phyloP scores from a whole-genome alignment of 2,329 filamentous ascomycete genomes.

The Sporothrix protearum region DNA sequence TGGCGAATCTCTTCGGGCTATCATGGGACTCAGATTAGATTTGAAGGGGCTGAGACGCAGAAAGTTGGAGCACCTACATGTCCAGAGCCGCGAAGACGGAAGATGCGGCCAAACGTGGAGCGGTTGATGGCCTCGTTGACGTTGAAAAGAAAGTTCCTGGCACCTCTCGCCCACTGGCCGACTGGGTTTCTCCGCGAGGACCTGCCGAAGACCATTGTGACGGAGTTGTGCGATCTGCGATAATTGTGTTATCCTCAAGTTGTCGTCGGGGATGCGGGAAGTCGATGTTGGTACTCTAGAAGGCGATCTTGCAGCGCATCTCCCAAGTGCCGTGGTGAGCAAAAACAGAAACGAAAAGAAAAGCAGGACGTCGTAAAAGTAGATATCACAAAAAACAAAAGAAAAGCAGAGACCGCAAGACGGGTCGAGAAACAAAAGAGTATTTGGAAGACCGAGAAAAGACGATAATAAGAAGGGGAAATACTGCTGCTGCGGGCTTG shows the following conservation, averaged over 20 bases:
- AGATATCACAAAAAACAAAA: background rate
- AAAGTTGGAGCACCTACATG: slow-evolving; percentile 51
- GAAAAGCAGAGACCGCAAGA: background rate
- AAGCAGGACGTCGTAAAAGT: background rate
- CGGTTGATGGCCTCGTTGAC: slow-evolving; percentile 39
- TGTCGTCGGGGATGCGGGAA: background rate
- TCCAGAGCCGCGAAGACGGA: slow-evolving; percentile 63
- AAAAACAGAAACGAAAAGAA: background rate
- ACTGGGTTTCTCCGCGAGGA: slow-evolving; percentile 36
- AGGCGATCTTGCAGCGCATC: background rate
- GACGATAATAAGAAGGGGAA: background rate
- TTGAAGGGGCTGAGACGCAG: background rate
- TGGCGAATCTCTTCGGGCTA: slow-evolving; percentile 61
- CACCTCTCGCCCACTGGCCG: slow-evolving; percentile 51
- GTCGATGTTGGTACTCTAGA: background rate
- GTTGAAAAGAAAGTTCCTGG: slow-evolving; percentile 52
- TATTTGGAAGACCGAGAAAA: background rate
- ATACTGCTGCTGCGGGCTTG: background rate
- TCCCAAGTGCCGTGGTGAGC: background rate
- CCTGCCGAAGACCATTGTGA: slow-evolving; percentile 10
- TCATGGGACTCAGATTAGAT: background rate
- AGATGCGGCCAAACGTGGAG: slow-evolving; percentile 56
- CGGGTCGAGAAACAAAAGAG: background rate
- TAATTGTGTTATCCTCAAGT: background rate
- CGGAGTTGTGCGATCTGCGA: background rate